Evolutionary conservation across 257 asterid species (phyloP).

Genomic region (Salvia splendens): DNA sequence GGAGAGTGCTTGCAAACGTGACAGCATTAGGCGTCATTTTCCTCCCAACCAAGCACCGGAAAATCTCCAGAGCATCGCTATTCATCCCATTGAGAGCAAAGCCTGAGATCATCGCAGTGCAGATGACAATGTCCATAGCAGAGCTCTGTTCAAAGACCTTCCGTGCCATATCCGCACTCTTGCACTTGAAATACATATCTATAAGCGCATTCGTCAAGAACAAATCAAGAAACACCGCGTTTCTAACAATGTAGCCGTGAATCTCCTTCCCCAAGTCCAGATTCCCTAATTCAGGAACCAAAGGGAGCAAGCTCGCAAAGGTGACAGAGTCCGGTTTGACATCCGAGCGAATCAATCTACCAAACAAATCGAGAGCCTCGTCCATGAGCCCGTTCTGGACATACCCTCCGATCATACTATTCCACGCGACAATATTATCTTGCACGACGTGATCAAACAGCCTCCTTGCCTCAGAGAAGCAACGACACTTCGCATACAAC

Average conservation of each 20-base stretch:
- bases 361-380: conserved; percentile 58
- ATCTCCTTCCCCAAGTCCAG: conserved; percentile 61
- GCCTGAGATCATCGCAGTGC: conserved; percentile 85
- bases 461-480: conserved; percentile 55
- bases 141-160: conserved; percentile 52
- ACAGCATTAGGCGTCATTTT: conserved; percentile 81
- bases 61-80: conserved; percentile 57
- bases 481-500: conserved; percentile 69
- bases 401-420: conserved; percentile 81
- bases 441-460: conserved; percentile 50
- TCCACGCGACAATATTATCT: conserved; percentile 66
- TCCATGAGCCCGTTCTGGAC: conserved; percentile 67
- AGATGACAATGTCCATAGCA: conserved; percentile 65
- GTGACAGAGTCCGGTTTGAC: conserved; percentile 73
- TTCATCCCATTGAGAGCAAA: conserved; percentile 73
- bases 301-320: conserved; percentile 79
- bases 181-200: conserved; percentile 82
- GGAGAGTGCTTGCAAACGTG: conserved; percentile 74
- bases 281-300: conserved; percentile 49
- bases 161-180: conserved; percentile 58
- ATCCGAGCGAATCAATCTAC: conserved; percentile 47
- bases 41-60: conserved; percentile 50
- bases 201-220: conserved; percentile 83
- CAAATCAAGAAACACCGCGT: conserved; percentile 54
- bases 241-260: conserved; percentile 66